Conservation (phyloP, 1,284 basidiomycete species). For the Coniferiporia weirii region DNA sequence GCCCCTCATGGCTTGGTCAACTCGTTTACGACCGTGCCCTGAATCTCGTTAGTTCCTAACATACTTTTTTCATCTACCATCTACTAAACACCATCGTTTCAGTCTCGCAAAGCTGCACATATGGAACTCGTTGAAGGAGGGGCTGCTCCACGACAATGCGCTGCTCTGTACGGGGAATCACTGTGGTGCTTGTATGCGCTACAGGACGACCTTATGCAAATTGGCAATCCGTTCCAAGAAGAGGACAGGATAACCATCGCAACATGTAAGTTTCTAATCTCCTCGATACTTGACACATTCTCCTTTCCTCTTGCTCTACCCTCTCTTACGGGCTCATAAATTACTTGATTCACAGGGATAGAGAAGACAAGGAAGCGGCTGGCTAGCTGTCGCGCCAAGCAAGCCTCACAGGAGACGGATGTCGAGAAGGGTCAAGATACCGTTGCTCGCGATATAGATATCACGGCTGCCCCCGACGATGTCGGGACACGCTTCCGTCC, state of each 20-base stretch:
- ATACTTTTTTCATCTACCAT: background rate
- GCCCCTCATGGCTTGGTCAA: conserved; percentile 73
- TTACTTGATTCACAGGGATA: conserved; percentile 51
- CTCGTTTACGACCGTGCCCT: conserved; percentile 79
- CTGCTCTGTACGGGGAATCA: conserved; percentile 92
- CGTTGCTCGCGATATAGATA: background rate
- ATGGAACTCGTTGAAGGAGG: conserved; percentile 86
- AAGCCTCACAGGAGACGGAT: background rate
- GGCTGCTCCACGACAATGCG: conserved; percentile 73
- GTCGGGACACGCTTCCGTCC: background rate
- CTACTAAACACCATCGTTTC: conserved; percentile 7
- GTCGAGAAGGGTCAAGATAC: background rate
- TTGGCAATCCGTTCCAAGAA: conserved; percentile 76
- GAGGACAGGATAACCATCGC: conserved; percentile 80
- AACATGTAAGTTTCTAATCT: conserved; percentile 53
- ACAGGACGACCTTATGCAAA: conserved; percentile 85
- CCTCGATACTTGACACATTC: background rate
- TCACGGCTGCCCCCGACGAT: background rate
- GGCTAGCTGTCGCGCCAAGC: conserved; percentile 48
- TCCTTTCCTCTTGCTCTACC: conserved; percentile 2
- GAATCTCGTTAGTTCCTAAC: conserved; percentile 43
- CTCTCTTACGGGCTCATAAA: conserved; percentile 4
- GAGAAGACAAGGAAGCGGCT: conserved; percentile 76
- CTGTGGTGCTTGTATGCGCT: conserved; percentile 89
- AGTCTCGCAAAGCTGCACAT: conserved; percentile 90